Percentiles rank a stretch among this genome's conserved stretches.
These are phyloP conservation scores for Mesotaenium endlicherianum DNA, from an alignment of 139 green algal species.

Conservation along the genomic window DNA sequence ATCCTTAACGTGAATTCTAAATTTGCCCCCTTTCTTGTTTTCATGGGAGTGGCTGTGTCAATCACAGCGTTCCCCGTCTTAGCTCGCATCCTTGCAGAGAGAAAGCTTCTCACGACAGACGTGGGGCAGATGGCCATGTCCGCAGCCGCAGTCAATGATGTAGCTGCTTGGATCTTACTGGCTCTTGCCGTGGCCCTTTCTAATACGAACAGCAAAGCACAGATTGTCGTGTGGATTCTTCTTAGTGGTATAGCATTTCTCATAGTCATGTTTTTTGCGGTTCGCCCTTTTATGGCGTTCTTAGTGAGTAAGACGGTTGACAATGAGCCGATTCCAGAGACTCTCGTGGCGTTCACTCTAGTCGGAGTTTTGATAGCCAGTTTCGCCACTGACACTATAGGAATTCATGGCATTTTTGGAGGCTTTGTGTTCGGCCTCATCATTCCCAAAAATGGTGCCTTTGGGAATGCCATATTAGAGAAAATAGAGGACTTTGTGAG, in stretches of 20 bases:
- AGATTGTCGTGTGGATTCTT: slow-evolving; percentile 41
- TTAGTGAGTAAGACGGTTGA: slow-evolving; percentile 9
- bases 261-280: slow-evolving; percentile 49
- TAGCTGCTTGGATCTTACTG: slow-evolving; percentile 51
- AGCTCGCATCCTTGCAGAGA: slow-evolving; percentile 46
- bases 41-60: slow-evolving; percentile 55
- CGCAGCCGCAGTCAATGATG: slow-evolving; percentile 44
- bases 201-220: slow-evolving; percentile 22
- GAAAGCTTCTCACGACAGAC: slow-evolving; percentile 45
- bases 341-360: slow-evolving; percentile 24
- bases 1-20: slow-evolving; percentile 33
- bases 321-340: slow-evolving; percentile 32
- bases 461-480: slow-evolving; percentile 38
- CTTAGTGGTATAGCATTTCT: slow-evolving; percentile 53
- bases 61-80: slow-evolving; percentile 60
- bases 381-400: slow-evolving; percentile 54
- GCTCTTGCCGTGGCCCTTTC: slow-evolving; percentile 54
- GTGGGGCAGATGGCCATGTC: slow-evolving; percentile 50
- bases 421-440: slow-evolving; percentile 60
- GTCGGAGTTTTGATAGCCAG: slow-evolving; percentile 38
- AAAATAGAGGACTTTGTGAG: slow-evolving; percentile 55
- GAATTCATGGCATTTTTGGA: slow-evolving; percentile 62
- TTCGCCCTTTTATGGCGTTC: slow-evolving; percentile 36
- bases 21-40: slow-evolving; percentile 50
- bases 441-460: slow-evolving; percentile 46